Percentiles rank a stretch among this genome's conserved stretches.
Conservation (phyloP, 1,139 yeast species). For the Geotrichum australiense region DNA sequence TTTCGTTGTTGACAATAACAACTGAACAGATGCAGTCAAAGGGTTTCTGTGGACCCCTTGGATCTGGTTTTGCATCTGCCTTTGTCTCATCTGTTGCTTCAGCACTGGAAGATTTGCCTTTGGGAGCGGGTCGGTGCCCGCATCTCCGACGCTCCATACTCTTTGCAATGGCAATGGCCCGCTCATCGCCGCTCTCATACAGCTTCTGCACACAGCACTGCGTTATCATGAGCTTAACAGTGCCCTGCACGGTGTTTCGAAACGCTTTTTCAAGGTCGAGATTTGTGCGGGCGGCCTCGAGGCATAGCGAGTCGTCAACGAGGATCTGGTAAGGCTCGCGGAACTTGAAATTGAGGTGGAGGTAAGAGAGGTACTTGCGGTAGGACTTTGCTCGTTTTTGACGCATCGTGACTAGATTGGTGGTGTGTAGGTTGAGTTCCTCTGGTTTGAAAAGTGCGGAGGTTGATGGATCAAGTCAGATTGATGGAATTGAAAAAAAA, state of each 20-base stretch:
- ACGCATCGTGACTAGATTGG: no score
- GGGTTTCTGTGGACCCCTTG: slow-evolving; percentile 42
- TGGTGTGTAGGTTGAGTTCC: no score
- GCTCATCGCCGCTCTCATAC: slow-evolving; percentile 62
- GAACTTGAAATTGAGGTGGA: slow-evolving; percentile 80
- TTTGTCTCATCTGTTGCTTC: neutral
- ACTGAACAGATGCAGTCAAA: slow-evolving; percentile 70
- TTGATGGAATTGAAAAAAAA: no score
- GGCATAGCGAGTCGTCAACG: slow-evolving; percentile 72
- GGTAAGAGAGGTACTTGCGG: slow-evolving; percentile 83
- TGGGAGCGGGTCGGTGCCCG: slow-evolving; percentile 37
- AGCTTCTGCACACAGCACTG: slow-evolving; percentile 91
- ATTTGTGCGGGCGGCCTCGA: slow-evolving; percentile 56
- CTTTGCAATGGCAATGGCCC: slow-evolving; percentile 74
- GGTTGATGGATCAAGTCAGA: no score
- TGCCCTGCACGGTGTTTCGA: slow-evolving; percentile 73
- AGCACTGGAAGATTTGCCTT: slow-evolving; percentile 13
- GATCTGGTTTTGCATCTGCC: neutral
- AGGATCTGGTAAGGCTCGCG: slow-evolving; percentile 88
- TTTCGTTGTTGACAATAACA: slow-evolving; percentile 62
- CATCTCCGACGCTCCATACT: slow-evolving; percentile 73
- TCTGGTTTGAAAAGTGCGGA: no score
- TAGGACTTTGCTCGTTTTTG: slow-evolving; percentile 93
- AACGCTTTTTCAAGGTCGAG: slow-evolving; percentile 75
- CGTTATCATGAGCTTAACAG: slow-evolving; percentile 87